phyloP scores from a whole-genome alignment of 768 basidiomycete species.

The Termitomyces sp. region DNA sequence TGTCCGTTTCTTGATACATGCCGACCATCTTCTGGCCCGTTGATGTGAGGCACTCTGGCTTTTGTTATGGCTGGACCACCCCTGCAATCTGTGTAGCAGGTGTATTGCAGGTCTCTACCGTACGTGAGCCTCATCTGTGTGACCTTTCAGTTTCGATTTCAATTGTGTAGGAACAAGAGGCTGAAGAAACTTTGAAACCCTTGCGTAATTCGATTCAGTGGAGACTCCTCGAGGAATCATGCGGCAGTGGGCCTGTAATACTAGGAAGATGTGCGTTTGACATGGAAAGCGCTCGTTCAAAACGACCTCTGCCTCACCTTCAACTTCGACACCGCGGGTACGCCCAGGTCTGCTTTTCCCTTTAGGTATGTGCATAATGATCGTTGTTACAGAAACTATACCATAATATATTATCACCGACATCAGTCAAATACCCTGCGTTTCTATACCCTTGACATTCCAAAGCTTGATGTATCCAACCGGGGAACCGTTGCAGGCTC shows the following conservation, averaged over 20 bases:
- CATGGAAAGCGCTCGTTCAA: not conserved
- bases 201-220: constrained; percentile 20
- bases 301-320: constrained; percentile 4
- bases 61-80: constrained; percentile 54
- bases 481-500: constrained; percentile 11
- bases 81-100: constrained; percentile 50
- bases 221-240: constrained; percentile 18
- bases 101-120: constrained; percentile 30
- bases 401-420: constrained; percentile 45
- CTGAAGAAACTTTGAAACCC: constrained; percentile 10
- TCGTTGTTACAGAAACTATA: constrained; percentile 14
- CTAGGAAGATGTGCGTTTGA: constrained; percentile 27
- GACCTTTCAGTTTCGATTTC: not conserved
- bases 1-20: constrained; percentile 21
- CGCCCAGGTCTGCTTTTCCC: not conserved
- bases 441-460: constrained; percentile 52
- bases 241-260: constrained; percentile 27
- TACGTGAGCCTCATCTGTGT: constrained; percentile 12
- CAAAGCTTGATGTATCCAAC: constrained; percentile 20
- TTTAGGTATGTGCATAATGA: not conserved
- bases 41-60: constrained; percentile 39
- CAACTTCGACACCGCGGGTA: constrained; percentile 12
- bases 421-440: constrained; percentile 52
- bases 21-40: constrained; percentile 53
- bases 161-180: constrained; percentile 13